Conservation (phyloP, 768 basidiomycete species). For the Leccinellum albellum region DNA sequence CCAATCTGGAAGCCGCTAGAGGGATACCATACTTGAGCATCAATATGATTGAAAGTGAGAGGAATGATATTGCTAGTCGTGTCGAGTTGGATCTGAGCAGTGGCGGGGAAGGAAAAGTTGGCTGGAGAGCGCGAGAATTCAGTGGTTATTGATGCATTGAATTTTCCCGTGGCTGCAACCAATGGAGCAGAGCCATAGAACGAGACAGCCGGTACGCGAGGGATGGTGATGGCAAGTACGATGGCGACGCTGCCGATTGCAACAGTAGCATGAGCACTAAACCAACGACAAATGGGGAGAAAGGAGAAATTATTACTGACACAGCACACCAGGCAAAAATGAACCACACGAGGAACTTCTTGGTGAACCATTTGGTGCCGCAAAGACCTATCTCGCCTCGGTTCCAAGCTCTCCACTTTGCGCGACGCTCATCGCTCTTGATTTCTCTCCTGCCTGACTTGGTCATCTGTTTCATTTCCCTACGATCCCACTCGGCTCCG, state of each 20-base stretch:
- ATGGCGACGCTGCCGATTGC: constrained; percentile 51
- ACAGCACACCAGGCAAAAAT: constrained; percentile 56
- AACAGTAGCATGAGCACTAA: constrained; percentile 2
- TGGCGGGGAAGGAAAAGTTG: constrained; percentile 86
- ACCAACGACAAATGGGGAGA: not conserved
- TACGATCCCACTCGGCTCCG: constrained; percentile 84
- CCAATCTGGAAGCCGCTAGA: constrained; percentile 62
- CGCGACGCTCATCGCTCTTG: constrained; percentile 47
- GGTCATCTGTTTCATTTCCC: constrained; percentile 75
- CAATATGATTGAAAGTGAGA: constrained; percentile 62
- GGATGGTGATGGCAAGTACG: constrained; percentile 74
- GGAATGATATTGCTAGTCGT: constrained; percentile 75
- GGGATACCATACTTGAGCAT: constrained; percentile 68
- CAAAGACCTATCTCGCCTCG: constrained; percentile 78
- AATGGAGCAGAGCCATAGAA: constrained; percentile 62
- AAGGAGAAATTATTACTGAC: constrained; percentile 34
- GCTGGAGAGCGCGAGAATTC: constrained; percentile 75
- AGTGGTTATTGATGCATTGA: constrained; percentile 52
- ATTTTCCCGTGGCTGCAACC: constrained; percentile 51
- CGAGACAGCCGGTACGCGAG: constrained; percentile 71
- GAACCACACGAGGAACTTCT: constrained; percentile 65
- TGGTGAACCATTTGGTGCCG: constrained; percentile 70
- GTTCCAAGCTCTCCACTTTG: constrained; percentile 73
- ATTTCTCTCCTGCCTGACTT: constrained; percentile 65
- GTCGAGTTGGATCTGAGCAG: constrained; percentile 71